A percentile compares a stretch with the other conserved stretches of the same genome.
Conservation (phyloP, 306 rosid species). For the Corylus avellana region DNA sequence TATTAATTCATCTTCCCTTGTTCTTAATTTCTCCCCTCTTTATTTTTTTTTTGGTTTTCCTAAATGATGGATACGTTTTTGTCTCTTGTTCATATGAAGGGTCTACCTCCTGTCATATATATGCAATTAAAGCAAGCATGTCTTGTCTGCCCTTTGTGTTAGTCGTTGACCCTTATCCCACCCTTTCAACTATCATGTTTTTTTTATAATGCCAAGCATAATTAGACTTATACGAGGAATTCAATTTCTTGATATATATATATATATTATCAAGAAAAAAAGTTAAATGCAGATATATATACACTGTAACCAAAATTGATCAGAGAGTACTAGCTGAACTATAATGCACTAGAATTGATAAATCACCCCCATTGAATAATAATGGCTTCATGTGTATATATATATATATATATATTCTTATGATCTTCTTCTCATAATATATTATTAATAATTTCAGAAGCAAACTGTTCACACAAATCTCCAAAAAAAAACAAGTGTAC, state of each 20-base stretch:
- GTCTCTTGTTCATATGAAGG: not conserved
- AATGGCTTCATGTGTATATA: too few species aligned
- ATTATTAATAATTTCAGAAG: not conserved
- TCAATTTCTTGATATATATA: not conserved
- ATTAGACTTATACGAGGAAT: not conserved
- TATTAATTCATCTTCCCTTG: too few species aligned
- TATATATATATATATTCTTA: too few species aligned
- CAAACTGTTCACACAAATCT: not conserved
- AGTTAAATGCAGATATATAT: too few species aligned
- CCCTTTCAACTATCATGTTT: not conserved
- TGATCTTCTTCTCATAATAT: not conserved
- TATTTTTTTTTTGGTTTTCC: too few species aligned
- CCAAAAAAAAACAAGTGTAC: not conserved
- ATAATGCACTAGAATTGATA: too few species aligned
- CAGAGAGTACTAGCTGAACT: too few species aligned
- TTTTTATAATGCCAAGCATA: not conserved
- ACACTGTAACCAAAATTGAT: too few species aligned
- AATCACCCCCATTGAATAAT: too few species aligned
- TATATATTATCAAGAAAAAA: not conserved
- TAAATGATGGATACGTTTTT: too few species aligned
- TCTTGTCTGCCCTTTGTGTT: not conserved
- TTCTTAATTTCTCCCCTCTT: too few species aligned
- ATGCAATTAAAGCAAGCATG: not conserved
- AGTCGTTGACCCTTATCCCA: not conserved
- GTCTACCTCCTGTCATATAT: not conserved